A percentile compares a stretch with the other conserved stretches of the same genome.
phyloP scores from a whole-genome alignment of 163 green algal genomes.

The Picocystis sp. region DNA sequence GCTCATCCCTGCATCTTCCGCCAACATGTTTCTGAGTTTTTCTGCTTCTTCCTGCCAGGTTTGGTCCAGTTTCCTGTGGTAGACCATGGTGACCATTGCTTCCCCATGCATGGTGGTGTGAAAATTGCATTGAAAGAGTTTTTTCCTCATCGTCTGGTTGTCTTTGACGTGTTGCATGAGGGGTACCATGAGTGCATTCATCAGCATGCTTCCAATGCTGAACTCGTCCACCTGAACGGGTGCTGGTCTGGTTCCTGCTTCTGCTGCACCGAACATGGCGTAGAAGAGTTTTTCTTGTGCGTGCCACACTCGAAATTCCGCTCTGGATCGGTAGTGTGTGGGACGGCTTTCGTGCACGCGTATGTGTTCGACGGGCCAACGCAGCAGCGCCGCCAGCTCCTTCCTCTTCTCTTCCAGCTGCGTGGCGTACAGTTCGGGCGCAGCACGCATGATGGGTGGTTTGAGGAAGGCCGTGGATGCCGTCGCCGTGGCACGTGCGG shows the following conservation, averaged over 20 bases:
- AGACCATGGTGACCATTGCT: conserved; percentile 70
- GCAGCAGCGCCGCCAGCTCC: neutral
- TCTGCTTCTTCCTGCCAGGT: conserved; percentile 34
- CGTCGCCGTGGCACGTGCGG: too few relatives aligned
- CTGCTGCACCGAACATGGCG: conserved; percentile 33
- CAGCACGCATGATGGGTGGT: too few relatives aligned
- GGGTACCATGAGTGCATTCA: conserved; percentile 68
- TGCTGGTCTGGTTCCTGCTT: neutral
- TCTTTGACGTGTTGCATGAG: conserved; percentile 32
- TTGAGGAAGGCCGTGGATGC: too few relatives aligned
- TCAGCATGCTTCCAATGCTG: conserved; percentile 39
- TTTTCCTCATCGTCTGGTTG: conserved; percentile 26
- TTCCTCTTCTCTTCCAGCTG: conserved; percentile 7
- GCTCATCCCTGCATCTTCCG: neutral
- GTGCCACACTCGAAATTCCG: conserved; percentile 52
- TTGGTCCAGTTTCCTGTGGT: conserved; percentile 65
- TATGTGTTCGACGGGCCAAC: neutral
- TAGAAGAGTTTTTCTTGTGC: conserved; percentile 29
- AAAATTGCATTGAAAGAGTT: conserved; percentile 73
- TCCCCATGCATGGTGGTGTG: conserved; percentile 68
- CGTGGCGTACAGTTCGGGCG: conserved; percentile 4
- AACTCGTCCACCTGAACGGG: conserved; percentile 41
- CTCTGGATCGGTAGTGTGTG: conserved; percentile 12
- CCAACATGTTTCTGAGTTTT: neutral
- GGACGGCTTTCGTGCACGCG: conserved; percentile 1